phyloP scores from a whole-genome alignment of 2,329 filamentous ascomycete species.

The Metarhizium album region DNA sequence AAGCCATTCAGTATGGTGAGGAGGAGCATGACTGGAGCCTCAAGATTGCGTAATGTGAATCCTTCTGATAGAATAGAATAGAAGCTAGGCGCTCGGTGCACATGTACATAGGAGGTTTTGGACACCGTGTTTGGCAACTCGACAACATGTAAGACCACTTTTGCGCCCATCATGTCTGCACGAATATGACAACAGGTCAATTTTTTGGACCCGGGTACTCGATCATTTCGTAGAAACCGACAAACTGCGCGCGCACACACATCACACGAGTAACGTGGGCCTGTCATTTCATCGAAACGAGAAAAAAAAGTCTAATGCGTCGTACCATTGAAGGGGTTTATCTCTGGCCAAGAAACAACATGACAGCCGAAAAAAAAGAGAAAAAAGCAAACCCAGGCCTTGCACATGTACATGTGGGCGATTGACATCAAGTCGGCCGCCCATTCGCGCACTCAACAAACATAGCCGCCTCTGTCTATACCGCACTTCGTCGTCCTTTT shows the following conservation, averaged over 20 bases:
- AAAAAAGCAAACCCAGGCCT: no score
- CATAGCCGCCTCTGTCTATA: conserved; percentile 3
- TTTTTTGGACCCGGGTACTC: background rate
- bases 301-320: conserved; percentile 18
- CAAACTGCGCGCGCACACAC: background rate
- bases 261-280: background rate
- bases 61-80: background rate
- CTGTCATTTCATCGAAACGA: background rate
- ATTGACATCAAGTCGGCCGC: conserved; percentile 1
- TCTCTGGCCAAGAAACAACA: conserved; percentile 14
- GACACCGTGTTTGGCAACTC: background rate
- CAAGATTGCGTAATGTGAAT: conserved; percentile 19
- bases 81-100: background rate
- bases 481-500: background rate
- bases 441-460: background rate
- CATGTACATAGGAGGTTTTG: background rate
- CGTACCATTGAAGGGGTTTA: conserved; percentile 18
- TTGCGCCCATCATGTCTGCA: background rate
- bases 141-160: background rate
- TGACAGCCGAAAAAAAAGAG: conserved; percentile 17
- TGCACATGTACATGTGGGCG: conserved; percentile 21
- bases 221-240: background rate
- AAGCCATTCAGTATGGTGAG: conserved; percentile 89
- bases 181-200: background rate
- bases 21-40: conserved; percentile 88